These are phyloP conservation scores for Uronychia setigera DNA, from an alignment of 73 alveolate genomes.

Conservation along the genomic window DNA sequence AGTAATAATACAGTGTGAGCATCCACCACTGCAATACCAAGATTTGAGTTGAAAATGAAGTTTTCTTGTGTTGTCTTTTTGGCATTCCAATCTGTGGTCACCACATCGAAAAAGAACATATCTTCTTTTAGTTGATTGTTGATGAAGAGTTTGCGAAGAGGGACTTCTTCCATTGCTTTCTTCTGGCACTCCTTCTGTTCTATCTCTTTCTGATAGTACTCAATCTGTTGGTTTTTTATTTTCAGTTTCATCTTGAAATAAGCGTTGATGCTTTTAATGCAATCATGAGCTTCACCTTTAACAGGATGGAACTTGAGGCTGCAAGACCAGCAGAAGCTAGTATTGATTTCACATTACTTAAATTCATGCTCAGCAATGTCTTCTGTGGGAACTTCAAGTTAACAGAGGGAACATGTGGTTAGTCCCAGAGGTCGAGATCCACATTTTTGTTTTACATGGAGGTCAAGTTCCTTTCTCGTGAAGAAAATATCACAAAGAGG, in stretches of 20 bases:
- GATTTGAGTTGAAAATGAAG: conserved; percentile 14
- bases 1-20: not conserved
- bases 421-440: not conserved
- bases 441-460: not conserved
- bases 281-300: not conserved
- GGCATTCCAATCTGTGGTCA: conserved; percentile 1
- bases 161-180: not conserved
- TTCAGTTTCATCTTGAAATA: conserved; percentile 5
- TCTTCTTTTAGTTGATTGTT: conserved; percentile 10
- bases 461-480: not conserved
- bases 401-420: not conserved
- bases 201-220: not conserved
- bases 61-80: not conserved
- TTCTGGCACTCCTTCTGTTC: not conserved
- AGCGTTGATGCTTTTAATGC: not conserved
- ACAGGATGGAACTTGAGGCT: not conserved
- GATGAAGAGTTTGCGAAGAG: not conserved
- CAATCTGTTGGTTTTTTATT: not conserved
- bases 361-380: conserved; percentile 1
- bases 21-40: conserved; percentile 15
- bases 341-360: not conserved
- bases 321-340: not conserved
- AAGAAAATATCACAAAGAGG: not conserved
- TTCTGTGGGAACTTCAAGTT: not conserved
- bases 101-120: conserved; percentile 10